These are phyloP conservation scores for Parietaria judaica DNA, from an alignment of 306 rosid species.

Conservation along the genomic window DNA sequence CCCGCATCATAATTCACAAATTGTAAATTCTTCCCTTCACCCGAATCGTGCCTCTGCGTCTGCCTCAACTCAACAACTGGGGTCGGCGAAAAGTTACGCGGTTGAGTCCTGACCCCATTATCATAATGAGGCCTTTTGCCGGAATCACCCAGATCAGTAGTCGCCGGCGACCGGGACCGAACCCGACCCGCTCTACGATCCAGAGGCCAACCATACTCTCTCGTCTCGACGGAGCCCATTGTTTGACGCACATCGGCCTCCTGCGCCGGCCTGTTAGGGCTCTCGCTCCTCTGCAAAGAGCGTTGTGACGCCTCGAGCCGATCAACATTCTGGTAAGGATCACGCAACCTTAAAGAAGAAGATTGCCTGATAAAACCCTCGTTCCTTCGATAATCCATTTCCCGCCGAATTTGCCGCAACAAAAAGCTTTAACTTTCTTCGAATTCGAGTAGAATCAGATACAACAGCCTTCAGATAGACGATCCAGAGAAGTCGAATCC, in stretches of 20 bases:
- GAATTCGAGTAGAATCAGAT: neutral
- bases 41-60: slow-evolving; percentile 25
- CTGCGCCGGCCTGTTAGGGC: slow-evolving; percentile 40
- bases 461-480: neutral
- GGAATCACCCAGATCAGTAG: slow-evolving; percentile 25
- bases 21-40: slow-evolving; percentile 26
- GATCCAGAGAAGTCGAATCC: neutral
- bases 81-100: slow-evolving; percentile 38
- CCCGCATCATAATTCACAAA: slow-evolving; percentile 34
- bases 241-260: slow-evolving; percentile 33
- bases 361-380: slow-evolving; percentile 36
- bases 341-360: slow-evolving; percentile 30
- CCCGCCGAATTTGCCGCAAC: slow-evolving; percentile 1
- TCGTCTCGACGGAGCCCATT: slow-evolving; percentile 36
- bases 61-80: slow-evolving; percentile 33
- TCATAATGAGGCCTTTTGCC: slow-evolving; percentile 41
- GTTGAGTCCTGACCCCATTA: slow-evolving; percentile 28
- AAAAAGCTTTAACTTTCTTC: neutral
- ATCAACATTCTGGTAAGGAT: slow-evolving; percentile 18
- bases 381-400: slow-evolving; percentile 52
- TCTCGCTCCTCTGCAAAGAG: slow-evolving; percentile 43
- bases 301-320: slow-evolving; percentile 33
- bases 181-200: slow-evolving; percentile 33
- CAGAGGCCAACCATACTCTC: slow-evolving; percentile 45
- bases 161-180: slow-evolving; percentile 43